These are phyloP conservation scores for Ephemerocybe angulata DNA, from an alignment of 768 basidiomycete genomes.

Conservation along the genomic window DNA sequence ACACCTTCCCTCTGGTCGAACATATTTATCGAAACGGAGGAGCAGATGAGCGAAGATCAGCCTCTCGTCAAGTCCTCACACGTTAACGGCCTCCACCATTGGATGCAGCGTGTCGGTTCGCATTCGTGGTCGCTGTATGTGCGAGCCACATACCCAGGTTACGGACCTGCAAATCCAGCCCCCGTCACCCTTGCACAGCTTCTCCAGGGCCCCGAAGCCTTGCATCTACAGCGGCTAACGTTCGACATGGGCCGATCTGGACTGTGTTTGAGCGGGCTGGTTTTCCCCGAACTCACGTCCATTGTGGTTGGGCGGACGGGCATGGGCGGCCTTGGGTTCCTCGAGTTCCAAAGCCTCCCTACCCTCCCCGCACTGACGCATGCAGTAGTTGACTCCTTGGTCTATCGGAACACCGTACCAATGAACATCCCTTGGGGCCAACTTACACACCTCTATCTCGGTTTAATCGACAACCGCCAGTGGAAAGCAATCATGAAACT, in stretches of 20 bases:
- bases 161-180: background rate
- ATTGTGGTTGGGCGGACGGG: too few relatives aligned
- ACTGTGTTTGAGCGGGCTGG: too few relatives aligned
- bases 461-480: background rate
- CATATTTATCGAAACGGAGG: background rate
- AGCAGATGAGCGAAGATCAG: background rate
- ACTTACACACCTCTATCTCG: background rate
- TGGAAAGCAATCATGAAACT: background rate
- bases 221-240: too few relatives aligned
- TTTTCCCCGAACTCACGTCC: too few relatives aligned
- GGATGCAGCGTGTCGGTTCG: background rate
- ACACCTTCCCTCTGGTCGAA: background rate
- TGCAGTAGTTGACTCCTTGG: background rate
- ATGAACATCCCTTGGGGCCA: background rate
- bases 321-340: too few relatives aligned
- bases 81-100: background rate
- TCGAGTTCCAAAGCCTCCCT: background rate
- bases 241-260: too few relatives aligned
- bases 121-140: background rate
- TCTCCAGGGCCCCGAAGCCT: background rate
- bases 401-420: background rate
- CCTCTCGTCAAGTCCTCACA: background rate
- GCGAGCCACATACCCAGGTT: background rate
- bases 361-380: background rate
- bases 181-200: background rate